These are phyloP conservation scores for Aspergillus pseudoglaucus DNA, from an alignment of 2,329 filamentous ascomycete genomes.

Conservation along the genomic window DNA sequence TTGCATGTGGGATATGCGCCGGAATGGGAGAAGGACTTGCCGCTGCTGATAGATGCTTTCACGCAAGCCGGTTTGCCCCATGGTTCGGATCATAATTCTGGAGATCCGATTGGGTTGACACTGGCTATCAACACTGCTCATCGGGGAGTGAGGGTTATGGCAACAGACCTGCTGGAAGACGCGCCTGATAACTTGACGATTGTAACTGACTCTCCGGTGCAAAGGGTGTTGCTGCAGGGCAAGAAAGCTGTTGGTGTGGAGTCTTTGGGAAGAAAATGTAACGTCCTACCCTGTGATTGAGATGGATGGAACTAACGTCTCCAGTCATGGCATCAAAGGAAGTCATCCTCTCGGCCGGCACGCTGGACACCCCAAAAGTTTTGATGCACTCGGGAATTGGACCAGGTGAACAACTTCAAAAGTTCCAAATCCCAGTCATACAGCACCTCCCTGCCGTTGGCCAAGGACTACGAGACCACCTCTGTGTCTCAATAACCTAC, in stretches of 20 bases:
- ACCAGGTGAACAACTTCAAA: conserved; percentile 34
- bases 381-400: conserved; percentile 47
- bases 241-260: conserved; percentile 43
- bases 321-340: conserved; percentile 31
- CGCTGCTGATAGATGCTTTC: conserved; percentile 42
- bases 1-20: conserved; percentile 45
- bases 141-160: conserved; percentile 45
- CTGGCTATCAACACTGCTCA: conserved; percentile 46
- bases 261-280: conserved; percentile 36
- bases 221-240: conserved; percentile 43
- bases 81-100: conserved; percentile 54
- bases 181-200: conserved; percentile 49
- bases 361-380: conserved; percentile 36
- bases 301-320: neutral
- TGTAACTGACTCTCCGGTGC: conserved; percentile 44
- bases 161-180: conserved; percentile 43
- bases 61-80: conserved; percentile 43
- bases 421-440: conserved; percentile 37
- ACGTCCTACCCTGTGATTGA: conserved; percentile 6
- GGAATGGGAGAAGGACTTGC: conserved; percentile 46
- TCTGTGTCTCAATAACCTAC: conserved; percentile 26
- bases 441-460: conserved; percentile 39
- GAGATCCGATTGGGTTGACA: conserved; percentile 52
- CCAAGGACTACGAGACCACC: conserved; percentile 42
- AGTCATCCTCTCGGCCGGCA: conserved; percentile 35